Base-by-base conservation (phyloP, 768 basidiomycete species). In the Tephrocybe sp. region DNA sequence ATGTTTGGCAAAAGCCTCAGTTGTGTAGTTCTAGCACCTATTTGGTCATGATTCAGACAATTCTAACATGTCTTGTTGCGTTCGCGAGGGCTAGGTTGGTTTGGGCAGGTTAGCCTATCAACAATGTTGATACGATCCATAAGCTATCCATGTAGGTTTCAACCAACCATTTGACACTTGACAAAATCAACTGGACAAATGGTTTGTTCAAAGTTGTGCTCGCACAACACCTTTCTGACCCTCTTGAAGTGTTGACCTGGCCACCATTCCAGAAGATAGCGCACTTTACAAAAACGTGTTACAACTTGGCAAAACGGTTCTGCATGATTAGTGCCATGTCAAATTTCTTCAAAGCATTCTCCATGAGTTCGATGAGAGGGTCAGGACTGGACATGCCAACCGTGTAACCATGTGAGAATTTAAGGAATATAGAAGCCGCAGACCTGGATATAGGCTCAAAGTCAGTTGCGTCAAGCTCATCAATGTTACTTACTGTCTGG, bases 161-260 rank as follows among this genome's bases (percentile, higher is more conserved):
- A 17, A 21, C 43, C 38, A 28, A 55, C 57, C 54, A 58, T 55
- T 47, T 58, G 57, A 9, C 57, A 51, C 39, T 45, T 50, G 26
- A 58, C 57, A 26, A 58, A 58, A 2, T 55, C 57, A 3, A 58
- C 57, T 15, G 57, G 57, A 12, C 57, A 42, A 20, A 50, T 18
- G 4, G 51, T 54, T n/a, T 58, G 57, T 34, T 58, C 57, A n/a
- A 53, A 47, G 25, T 58, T 55, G 21, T 58, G 57, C 25, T 55
- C 57, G 3, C 45, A 33, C 43, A 53, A 50, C 17, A 46, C 45
- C 15, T 25, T 18, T 23, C 54, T 54, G 20, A 58, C 51, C 34
- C 55, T 58, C 48, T 58, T 58, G 54, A 58, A 58, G 23, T 58
- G 54, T n/a, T 58, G 24, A 14, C 57, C 57, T 15, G 57, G 57